phyloP scores from a whole-genome alignment of 345 rosid species.

The Citrus mangshanensis region DNA sequence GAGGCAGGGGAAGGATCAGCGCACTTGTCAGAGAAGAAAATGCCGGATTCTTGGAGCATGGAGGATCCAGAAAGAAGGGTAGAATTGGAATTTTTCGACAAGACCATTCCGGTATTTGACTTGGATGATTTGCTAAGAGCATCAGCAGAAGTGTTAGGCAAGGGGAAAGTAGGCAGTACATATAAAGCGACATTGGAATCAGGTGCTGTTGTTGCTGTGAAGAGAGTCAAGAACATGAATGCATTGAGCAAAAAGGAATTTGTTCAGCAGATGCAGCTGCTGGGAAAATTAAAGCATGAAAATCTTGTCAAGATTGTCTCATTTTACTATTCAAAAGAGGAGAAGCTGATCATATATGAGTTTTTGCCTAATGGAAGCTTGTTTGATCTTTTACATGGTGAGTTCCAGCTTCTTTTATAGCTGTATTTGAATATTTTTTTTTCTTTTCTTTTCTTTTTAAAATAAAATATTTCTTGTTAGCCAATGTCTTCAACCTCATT shows the following conservation, averaged over 20 bases:
- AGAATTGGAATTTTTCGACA: conserved; percentile 44
- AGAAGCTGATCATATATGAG: conserved; percentile 52
- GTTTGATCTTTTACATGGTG: conserved; percentile 55
- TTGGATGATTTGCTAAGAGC: conserved; percentile 59
- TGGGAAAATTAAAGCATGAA: conserved; percentile 49
- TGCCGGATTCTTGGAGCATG: conserved; percentile 8
- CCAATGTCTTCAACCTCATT: neutral
- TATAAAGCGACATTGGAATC: conserved; percentile 49
- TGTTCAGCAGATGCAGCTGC: conserved; percentile 45
- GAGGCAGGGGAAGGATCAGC: conserved; percentile 1
- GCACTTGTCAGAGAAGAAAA: conserved; percentile 20
- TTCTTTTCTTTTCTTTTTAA: no score
- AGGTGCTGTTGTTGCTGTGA: conserved; percentile 41
- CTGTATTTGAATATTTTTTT: neutral
- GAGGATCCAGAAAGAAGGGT: conserved; percentile 42
- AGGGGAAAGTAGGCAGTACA: conserved; percentile 46
- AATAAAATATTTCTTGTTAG: no score
- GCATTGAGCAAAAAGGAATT: conserved; percentile 44
- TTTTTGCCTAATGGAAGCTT: conserved; percentile 39
- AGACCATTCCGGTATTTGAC: conserved; percentile 35
- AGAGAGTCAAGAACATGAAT: conserved; percentile 37
- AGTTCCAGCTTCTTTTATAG: conserved; percentile 6
- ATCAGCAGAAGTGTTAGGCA: conserved; percentile 50
- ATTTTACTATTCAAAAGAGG: conserved; percentile 47
- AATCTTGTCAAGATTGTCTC: conserved; percentile 44